phyloP scores from a whole-genome alignment of 2,329 filamentous ascomycete species.

The Penicillium thymicola region DNA sequence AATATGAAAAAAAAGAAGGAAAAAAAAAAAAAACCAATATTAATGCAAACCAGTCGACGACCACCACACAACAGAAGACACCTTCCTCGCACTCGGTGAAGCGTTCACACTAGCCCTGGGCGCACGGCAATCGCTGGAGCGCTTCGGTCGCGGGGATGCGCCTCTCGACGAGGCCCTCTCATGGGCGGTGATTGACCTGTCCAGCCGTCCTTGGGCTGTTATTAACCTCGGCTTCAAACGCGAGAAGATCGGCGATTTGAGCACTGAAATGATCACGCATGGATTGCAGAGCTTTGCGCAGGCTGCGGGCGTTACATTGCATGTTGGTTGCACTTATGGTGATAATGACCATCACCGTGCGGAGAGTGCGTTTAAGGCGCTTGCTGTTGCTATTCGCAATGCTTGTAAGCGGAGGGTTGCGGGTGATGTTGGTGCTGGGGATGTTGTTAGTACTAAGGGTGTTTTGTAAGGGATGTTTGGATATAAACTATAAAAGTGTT shows the following conservation, averaged over 20 bases:
- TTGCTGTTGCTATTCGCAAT: constrained; percentile 78
- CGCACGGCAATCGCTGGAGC: constrained; percentile 73
- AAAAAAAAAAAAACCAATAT: too few relatives aligned
- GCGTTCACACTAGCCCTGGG: constrained; percentile 81
- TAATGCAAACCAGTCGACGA: constrained; percentile 69
- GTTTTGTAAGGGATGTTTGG: constrained; percentile 57
- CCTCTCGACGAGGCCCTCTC: constrained; percentile 94
- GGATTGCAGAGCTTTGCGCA: constrained; percentile 92
- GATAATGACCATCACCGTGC: constrained; percentile 95
- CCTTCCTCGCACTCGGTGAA: constrained; percentile 82
- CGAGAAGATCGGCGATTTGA: constrained; percentile 91
- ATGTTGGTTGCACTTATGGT: constrained; percentile 87
- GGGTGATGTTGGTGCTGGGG: constrained; percentile 80
- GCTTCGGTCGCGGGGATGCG: constrained; percentile 88
- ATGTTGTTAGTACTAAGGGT: constrained; percentile 95
- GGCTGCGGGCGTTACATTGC: constrained; percentile 83
- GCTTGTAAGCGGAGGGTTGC: constrained; percentile 70
- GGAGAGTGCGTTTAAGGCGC: constrained; percentile 94
- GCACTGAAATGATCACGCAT: constrained; percentile 96
- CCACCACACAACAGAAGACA: constrained; percentile 96
- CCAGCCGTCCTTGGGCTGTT: constrained; percentile 83
- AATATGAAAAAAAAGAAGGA: not conserved
- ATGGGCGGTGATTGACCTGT: constrained; percentile 89
- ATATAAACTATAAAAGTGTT: not conserved
- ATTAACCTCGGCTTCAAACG: constrained; percentile 79